phyloP scores from a whole-genome alignment of 768 basidiomycete species.

The Pleurotus cornucopiae region DNA sequence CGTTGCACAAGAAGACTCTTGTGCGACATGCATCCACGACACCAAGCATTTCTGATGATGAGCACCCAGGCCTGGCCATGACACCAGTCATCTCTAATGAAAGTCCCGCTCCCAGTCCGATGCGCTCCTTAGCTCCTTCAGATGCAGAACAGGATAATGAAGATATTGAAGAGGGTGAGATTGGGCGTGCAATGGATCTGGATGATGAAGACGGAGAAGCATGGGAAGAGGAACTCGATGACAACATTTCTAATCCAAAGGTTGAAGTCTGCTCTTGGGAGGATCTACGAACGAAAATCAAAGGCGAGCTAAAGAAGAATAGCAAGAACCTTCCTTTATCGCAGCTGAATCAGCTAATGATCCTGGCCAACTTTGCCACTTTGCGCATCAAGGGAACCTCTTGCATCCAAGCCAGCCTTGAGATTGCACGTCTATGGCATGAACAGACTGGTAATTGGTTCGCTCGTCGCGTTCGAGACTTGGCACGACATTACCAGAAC shows the following conservation, averaged over 20 bases:
- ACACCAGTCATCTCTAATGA: too few species aligned
- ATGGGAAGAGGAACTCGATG: constrained; percentile 20
- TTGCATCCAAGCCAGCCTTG: constrained; percentile 23
- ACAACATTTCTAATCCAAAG: constrained; percentile 1
- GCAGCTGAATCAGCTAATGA: constrained; percentile 25
- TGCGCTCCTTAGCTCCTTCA: background rate
- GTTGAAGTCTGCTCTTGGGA: constrained; percentile 19
- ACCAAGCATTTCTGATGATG: too few species aligned
- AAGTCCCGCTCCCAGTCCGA: background rate
- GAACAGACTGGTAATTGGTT: constrained; percentile 23
- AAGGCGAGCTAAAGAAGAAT: constrained; percentile 22
- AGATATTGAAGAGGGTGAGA: background rate
- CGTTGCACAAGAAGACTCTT: too few species aligned
- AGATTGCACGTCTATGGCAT: constrained; percentile 36
- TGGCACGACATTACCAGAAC: constrained; percentile 15
- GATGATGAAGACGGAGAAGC: constrained; percentile 11
- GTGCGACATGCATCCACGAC: too few species aligned
- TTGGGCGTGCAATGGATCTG: background rate
- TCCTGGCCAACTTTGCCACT: constrained; percentile 31
- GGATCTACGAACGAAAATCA: constrained; percentile 24
- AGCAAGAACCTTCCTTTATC: constrained; percentile 18
- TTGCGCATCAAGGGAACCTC: constrained; percentile 25
- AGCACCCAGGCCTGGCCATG: background rate
- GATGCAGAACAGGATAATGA: background rate
- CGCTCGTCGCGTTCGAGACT: constrained; percentile 21